phyloP scores from a whole-genome alignment of 305 asterid genomes.

The Lippia alba region DNA sequence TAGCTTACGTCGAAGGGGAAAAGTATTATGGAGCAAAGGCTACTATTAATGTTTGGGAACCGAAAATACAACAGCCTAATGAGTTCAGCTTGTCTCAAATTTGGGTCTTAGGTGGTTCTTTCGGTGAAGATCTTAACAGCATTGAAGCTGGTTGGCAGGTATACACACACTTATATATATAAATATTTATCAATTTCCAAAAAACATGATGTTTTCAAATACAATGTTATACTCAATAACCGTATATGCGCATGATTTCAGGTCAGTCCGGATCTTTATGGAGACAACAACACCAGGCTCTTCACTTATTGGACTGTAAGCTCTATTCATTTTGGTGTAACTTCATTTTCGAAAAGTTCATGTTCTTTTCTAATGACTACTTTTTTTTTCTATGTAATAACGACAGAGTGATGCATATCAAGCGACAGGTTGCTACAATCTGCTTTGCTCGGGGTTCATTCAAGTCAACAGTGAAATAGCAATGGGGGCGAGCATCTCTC shows the following conservation, averaged over 20 bases:
- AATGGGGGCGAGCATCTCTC: slow-evolving; percentile 94
- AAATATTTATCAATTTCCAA: too few relatives aligned
- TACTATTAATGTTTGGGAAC: slow-evolving; percentile 96
- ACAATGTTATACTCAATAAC: neutral
- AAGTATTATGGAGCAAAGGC: slow-evolving; percentile 91
- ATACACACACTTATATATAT: slow-evolving; percentile 33
- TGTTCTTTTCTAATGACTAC: neutral
- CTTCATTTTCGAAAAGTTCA: slow-evolving; percentile 9
- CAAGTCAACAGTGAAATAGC: slow-evolving; percentile 83
- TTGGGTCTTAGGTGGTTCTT: slow-evolving; percentile 91
- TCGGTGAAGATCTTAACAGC: slow-evolving; percentile 92
- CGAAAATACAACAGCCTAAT: slow-evolving; percentile 85
- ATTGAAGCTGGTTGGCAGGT: slow-evolving; percentile 98
- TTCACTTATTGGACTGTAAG: slow-evolving; percentile 98
- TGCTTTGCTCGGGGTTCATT: slow-evolving; percentile 89
- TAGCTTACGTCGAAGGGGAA: slow-evolving; percentile 94
- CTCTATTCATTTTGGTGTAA: slow-evolving; percentile 18
- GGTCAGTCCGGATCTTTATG: slow-evolving; percentile 95
- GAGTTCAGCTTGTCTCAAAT: slow-evolving; percentile 95
- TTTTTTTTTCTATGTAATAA: neutral
- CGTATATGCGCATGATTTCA: slow-evolving; percentile 44
- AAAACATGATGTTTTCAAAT: too few relatives aligned
- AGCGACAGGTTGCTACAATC: slow-evolving; percentile 93
- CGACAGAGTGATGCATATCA: slow-evolving; percentile 92
- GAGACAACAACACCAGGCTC: slow-evolving; percentile 90